These are phyloP conservation scores for Annulohypoxylon maeteangense DNA, from an alignment of 495 filamentous ascomycete species.

Conservation along the genomic window DNA sequence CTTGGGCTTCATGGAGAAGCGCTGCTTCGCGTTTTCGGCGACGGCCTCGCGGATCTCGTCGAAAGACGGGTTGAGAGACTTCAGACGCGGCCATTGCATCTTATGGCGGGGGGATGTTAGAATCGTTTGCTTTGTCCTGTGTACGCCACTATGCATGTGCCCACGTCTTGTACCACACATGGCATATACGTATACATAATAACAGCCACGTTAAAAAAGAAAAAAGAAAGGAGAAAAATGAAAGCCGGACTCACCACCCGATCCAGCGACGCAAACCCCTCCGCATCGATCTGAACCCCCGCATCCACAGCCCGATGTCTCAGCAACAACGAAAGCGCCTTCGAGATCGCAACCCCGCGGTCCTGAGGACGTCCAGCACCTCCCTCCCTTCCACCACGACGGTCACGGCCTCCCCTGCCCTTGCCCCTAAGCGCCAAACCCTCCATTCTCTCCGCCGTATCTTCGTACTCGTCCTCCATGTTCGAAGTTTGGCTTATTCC, in stretches of 20 bases:
- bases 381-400: slow-evolving; percentile 38
- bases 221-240: slow-evolving; percentile 8
- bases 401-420: slow-evolving; percentile 22
- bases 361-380: slow-evolving; percentile 46
- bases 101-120: too few relatives aligned
- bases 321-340: slow-evolving; percentile 80
- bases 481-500: not conserved
- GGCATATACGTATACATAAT: too few relatives aligned
- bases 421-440: slow-evolving; percentile 19
- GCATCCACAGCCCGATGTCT: slow-evolving; percentile 85
- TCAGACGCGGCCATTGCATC: slow-evolving; percentile 76
- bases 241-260: slow-evolving; percentile 72
- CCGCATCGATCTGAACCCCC: slow-evolving; percentile 76
- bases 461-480: slow-evolving; percentile 31
- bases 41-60: slow-evolving; percentile 78
- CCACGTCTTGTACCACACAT: not conserved
- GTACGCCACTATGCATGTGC: not conserved
- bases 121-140: not conserved
- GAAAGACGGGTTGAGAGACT: slow-evolving; percentile 75
- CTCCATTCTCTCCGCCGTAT: slow-evolving; percentile 34
- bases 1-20: slow-evolving; percentile 71
- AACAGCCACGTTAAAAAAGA: not conserved
- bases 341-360: slow-evolving; percentile 77
- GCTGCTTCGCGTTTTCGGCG: slow-evolving; percentile 84
- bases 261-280: slow-evolving; percentile 82